phyloP scores from a whole-genome alignment of 1,284 basidiomycete genomes.

The Malassezia equina region DNA sequence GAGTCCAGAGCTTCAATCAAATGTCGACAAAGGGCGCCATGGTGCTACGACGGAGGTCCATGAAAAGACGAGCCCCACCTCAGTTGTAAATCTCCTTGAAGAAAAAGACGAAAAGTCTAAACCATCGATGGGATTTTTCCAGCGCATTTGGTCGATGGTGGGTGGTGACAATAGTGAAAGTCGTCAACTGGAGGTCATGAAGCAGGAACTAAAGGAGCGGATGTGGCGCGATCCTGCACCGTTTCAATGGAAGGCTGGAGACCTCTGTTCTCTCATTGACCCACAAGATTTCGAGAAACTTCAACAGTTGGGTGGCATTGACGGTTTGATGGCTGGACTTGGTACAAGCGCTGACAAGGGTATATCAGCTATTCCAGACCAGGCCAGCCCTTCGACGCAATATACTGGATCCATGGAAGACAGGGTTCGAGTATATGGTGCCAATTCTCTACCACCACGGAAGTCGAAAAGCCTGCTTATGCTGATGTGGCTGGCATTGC shows the following conservation, averaged over 20 bases:
- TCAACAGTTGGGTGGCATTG: slow-evolving; percentile 62
- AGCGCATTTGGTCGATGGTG: not conserved
- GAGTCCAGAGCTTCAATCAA: not conserved
- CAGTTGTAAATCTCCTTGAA: not conserved
- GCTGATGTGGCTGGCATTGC: slow-evolving; percentile 87
- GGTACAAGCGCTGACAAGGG: slow-evolving; percentile 57
- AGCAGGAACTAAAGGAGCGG: slow-evolving; percentile 26
- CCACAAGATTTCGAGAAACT: slow-evolving; percentile 67
- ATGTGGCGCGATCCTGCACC: slow-evolving; percentile 35
- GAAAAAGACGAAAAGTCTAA: not conserved
- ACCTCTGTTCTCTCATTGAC: slow-evolving; percentile 76
- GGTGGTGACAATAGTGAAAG: not conserved
- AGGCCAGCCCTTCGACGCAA: slow-evolving; percentile 12
- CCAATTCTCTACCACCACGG: slow-evolving; percentile 69
- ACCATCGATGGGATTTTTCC: not conserved
- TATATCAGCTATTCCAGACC: slow-evolving; percentile 16
- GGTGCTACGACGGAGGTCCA: not conserved
- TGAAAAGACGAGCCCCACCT: not conserved
- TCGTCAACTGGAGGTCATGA: not conserved
- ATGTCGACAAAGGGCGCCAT: not conserved
- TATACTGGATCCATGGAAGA: slow-evolving; percentile 22
- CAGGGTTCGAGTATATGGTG: slow-evolving; percentile 59
- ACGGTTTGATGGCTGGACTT: slow-evolving; percentile 62
- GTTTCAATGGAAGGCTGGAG: slow-evolving; percentile 55
- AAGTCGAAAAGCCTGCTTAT: slow-evolving; percentile 67